Conservation (phyloP, 371 early-diverging fungal genomes). For the Rhizopus delemar region DNA sequence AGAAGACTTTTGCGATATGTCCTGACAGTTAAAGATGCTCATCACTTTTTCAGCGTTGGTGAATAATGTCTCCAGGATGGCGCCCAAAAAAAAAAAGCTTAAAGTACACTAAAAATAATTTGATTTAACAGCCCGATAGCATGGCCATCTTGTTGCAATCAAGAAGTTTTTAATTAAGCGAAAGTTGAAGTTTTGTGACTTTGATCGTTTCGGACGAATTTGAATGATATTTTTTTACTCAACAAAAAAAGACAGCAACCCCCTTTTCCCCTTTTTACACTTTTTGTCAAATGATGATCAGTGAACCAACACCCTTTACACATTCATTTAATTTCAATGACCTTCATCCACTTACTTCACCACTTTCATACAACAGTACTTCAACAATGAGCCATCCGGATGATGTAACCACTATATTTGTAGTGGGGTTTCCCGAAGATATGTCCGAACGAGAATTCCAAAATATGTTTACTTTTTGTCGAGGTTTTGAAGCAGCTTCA, state of each 20-base stretch:
- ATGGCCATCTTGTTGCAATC: too few relatives aligned
- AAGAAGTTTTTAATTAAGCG: too few relatives aligned
- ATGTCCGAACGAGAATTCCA: slow-evolving; percentile 96
- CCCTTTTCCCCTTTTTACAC: slow-evolving; percentile 1
- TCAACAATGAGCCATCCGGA: slow-evolving; percentile 32
- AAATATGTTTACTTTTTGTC: slow-evolving; percentile 94
- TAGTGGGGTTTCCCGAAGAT: slow-evolving; percentile 97
- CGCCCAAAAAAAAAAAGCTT: too few relatives aligned
- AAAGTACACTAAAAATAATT: too few relatives aligned
- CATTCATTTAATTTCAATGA: slow-evolving; percentile 30
- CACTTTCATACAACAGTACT: slow-evolving; percentile 14
- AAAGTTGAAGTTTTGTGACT: too few relatives aligned
- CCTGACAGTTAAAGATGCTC: too few relatives aligned
- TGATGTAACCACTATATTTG: slow-evolving; percentile 92
- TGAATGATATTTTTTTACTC: too few relatives aligned
- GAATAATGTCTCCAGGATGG: too few relatives aligned
- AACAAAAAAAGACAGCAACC: background rate
- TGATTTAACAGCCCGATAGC: too few relatives aligned
- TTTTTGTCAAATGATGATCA: slow-evolving; percentile 28
- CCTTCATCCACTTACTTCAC: slow-evolving; percentile 27
- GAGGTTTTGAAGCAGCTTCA: slow-evolving; percentile 94
- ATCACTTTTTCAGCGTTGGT: too few relatives aligned
- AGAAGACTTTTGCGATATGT: too few relatives aligned
- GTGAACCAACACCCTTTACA: slow-evolving; percentile 26
- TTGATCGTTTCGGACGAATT: too few relatives aligned